Evolutionary conservation across 78 protist genomes (phyloP).

Genomic region (Dictyostelium capitatum): DNA sequence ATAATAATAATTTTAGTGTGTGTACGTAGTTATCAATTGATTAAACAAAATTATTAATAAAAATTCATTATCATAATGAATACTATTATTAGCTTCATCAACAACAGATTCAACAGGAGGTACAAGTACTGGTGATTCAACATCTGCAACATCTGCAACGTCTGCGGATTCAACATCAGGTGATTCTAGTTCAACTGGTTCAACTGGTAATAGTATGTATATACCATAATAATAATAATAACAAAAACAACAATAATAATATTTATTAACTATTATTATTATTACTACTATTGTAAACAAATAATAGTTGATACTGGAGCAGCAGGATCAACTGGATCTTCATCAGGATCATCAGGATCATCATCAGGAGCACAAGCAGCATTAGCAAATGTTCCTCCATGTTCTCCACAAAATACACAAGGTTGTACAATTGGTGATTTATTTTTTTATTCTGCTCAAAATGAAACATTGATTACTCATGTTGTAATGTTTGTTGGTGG

Average conservation of each 20-base stretch:
- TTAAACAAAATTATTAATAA: too few species aligned
- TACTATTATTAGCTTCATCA: background rate
- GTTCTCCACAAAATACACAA: background rate
- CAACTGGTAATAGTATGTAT: background rate
- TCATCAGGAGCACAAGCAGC: background rate
- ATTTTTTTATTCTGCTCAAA: conserved; percentile 3
- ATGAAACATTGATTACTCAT: too few species aligned
- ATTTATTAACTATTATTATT: too few species aligned
- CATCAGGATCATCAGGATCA: background rate
- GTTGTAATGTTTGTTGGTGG: background rate
- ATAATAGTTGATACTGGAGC: background rate
- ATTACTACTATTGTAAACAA: too few species aligned
- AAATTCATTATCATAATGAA: too few species aligned
- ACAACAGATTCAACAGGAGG: background rate
- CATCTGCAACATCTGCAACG: background rate
- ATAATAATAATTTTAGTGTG: too few species aligned
- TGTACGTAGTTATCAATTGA: too few species aligned
- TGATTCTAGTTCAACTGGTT: background rate
- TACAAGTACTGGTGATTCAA: background rate
- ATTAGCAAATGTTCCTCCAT: background rate
- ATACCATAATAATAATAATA: too few species aligned
- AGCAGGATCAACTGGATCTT: background rate
- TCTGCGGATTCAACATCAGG: background rate
- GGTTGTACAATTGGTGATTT: conserved; percentile 27
- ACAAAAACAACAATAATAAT: too few species aligned